Evolutionary conservation across 2,329 filamentous ascomycete species (phyloP).

Genomic region (Neonectria hederae): DNA sequence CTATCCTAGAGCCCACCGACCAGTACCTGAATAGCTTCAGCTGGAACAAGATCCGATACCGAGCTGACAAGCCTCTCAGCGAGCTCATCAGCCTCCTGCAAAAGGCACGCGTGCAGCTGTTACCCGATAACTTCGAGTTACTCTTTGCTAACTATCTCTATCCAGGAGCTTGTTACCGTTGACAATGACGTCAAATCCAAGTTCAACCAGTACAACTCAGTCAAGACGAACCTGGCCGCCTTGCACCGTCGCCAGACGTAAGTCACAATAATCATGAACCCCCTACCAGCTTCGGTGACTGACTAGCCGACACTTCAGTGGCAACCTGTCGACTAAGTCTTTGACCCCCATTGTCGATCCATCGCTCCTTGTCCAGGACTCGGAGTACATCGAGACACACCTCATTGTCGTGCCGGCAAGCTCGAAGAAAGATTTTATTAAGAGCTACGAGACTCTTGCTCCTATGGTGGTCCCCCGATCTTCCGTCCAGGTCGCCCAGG

Average conservation of each 20-base stretch:
- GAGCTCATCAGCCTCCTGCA: slow-evolving; percentile 89
- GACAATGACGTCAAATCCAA: slow-evolving; percentile 97
- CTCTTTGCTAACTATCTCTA: slow-evolving; percentile 15
- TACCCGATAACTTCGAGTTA: not conserved
- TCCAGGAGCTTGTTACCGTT: slow-evolving; percentile 84
- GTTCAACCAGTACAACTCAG: slow-evolving; percentile 91
- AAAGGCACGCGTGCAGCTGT: slow-evolving; percentile 67
- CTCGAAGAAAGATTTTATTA: slow-evolving; percentile 86
- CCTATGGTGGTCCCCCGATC: slow-evolving; percentile 96
- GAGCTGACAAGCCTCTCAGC: slow-evolving; percentile 86
- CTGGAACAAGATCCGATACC: slow-evolving; percentile 99
- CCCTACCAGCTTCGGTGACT: slow-evolving; percentile 1
- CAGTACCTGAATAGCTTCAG: slow-evolving; percentile 88
- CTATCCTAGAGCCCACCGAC: slow-evolving; percentile 83
- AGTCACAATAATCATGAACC: slow-evolving; percentile 38
- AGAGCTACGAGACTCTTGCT: slow-evolving; percentile 85
- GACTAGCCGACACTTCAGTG: slow-evolving; percentile 58
- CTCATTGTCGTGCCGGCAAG: slow-evolving; percentile 87
- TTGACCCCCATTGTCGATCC: slow-evolving; percentile 90
- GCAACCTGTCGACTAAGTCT: slow-evolving; percentile 93
- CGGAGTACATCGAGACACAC: slow-evolving; percentile 96
- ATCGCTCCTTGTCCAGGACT: slow-evolving; percentile 81
- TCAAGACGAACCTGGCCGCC: slow-evolving; percentile 84
- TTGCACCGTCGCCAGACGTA: slow-evolving; percentile 90
- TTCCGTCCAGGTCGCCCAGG: slow-evolving; percentile 79